phyloP scores from a whole-genome alignment of 306 rosid genomes.

The Vachellia collinsii region DNA sequence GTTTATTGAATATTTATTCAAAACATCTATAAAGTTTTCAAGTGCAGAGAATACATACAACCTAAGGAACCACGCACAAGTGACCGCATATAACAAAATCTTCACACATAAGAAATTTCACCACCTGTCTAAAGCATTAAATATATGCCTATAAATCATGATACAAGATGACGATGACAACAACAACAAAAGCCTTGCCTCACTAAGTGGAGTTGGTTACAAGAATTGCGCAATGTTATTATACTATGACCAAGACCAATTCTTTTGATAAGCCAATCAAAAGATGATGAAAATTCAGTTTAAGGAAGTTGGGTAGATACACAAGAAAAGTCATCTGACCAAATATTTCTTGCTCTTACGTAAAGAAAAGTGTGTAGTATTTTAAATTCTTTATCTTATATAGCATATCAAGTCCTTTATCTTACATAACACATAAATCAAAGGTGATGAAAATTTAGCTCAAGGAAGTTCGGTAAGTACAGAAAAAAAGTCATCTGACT shows the following conservation, averaged over 20 bases:
- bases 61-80: background rate
- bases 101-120: background rate
- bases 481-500: conserved; percentile 4
- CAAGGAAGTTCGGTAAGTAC: conserved; percentile 6
- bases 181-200: background rate
- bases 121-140: background rate
- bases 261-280: background rate
- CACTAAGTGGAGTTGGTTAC: background rate
- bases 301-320: conserved; percentile 8
- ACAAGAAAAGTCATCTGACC: conserved; percentile 5
- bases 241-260: background rate
- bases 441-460: background rate
- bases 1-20: background rate
- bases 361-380: background rate
- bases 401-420: no score
- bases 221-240: background rate
- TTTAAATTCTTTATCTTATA: background rate
- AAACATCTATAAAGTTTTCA: conserved; percentile 3
- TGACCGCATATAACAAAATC: conserved; percentile 21
- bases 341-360: background rate
- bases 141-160: background rate
- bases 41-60: background rate
- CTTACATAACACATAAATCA: background rate
- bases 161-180: background rate
- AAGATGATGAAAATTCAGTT: background rate